Conservation (phyloP, 2,329 filamentous ascomycete species). For the Alternaria conjuncta region DNA sequence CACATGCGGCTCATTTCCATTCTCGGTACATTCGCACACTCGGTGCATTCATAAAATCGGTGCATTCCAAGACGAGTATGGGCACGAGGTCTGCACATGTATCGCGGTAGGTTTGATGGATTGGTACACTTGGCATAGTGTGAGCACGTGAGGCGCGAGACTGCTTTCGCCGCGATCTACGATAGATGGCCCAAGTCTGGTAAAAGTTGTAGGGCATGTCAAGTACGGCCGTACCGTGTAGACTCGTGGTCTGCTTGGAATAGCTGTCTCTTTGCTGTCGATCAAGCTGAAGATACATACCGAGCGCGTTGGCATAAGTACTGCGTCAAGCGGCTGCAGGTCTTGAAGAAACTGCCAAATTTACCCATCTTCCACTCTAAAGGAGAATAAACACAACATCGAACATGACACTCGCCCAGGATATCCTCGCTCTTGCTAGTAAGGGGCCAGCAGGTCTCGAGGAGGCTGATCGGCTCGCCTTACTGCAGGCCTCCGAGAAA, state of each 20-base stretch:
- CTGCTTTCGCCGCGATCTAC: background rate
- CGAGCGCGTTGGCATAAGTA: background rate
- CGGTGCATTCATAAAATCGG: background rate
- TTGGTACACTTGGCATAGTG: background rate
- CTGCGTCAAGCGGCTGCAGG: background rate
- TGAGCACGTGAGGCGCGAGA: background rate
- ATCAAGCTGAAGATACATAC: background rate
- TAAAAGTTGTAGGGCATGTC: background rate
- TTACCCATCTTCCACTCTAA: background rate
- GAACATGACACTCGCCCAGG: background rate
- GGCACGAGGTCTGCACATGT: background rate
- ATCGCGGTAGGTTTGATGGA: background rate
- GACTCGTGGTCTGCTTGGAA: background rate
- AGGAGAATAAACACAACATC: too few relatives aligned
- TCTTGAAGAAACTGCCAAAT: background rate
- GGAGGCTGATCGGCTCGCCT: conserved; percentile 13
- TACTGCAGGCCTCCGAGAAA: conserved; percentile 10
- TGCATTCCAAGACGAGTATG: background rate
- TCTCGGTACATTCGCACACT: background rate
- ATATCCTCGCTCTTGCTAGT: background rate
- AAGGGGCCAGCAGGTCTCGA: conserved; percentile 10
- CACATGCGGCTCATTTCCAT: background rate
- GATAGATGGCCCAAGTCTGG: background rate
- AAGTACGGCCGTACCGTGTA: background rate
- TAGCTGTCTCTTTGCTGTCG: background rate